These are phyloP conservation scores for Aureococcus anophagefferens DNA, from an alignment of 108 stramenopile species.

Conservation along the genomic window DNA sequence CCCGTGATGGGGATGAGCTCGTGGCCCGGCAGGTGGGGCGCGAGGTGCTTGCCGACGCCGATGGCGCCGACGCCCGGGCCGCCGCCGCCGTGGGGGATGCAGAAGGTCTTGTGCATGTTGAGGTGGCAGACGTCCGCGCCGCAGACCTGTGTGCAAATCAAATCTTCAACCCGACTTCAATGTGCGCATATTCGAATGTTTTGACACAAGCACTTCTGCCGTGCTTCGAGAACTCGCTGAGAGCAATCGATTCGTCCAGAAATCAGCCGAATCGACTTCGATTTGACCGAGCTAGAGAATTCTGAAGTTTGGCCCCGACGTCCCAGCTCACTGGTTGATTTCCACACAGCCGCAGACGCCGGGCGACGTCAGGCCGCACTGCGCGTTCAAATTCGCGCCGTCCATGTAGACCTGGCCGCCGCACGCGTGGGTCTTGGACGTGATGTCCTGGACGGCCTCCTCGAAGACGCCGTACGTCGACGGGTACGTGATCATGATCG, in stretches of 20 bases:
- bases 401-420: slow-evolving; percentile 99
- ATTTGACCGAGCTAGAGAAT: too few relatives aligned
- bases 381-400: slow-evolving; percentile 99
- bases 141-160: too few relatives aligned
- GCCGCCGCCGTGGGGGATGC: slow-evolving; percentile 97
- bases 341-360: too few relatives aligned
- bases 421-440: slow-evolving; percentile 70
- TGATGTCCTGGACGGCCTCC: slow-evolving; percentile 81
- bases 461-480: slow-evolving; percentile 98
- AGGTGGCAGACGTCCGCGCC: slow-evolving; percentile 98
- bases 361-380: slow-evolving; percentile 91
- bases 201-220: too few relatives aligned
- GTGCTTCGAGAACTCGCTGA: too few relatives aligned
- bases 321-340: too few relatives aligned
- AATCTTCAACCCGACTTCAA: too few relatives aligned
- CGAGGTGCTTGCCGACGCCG: slow-evolving; percentile 85
- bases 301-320: too few relatives aligned
- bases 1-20: slow-evolving; percentile 45
- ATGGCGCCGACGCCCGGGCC: slow-evolving; percentile 96
- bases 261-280: too few relatives aligned
- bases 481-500: slow-evolving; percentile 98
- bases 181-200: too few relatives aligned
- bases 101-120: slow-evolving; percentile 81
- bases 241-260: too few relatives aligned
- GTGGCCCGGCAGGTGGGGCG: slow-evolving; percentile 95